Base-by-base conservation (phyloP, 75 land plant species). In the Pinus taeda region DNA sequence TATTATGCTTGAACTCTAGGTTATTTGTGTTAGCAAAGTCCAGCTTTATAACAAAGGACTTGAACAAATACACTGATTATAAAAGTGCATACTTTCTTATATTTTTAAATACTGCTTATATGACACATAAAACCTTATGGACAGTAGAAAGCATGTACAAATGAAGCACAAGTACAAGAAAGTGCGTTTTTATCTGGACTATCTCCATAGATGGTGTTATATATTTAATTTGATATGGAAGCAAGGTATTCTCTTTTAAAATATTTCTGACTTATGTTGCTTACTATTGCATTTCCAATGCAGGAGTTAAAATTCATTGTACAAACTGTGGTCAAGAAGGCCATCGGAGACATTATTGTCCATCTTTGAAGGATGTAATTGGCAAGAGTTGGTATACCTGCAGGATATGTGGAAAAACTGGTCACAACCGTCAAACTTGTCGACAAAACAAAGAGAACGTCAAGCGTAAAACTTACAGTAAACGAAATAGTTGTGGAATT, bases 271-370 rank as follows among this genome's bases (percentile, higher is more conserved):
- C 11, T 30, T 78, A 15, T 29, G 60, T 6, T 24, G 29, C 37
- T 42, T 15, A 57, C 30, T 4, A 39, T 21, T 61, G 33, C 14
- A 57, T 20, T 77, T 37, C 4, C 73, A 14, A 29, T 84, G 76
- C 87, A 91, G 93, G 89, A 61, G 81, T 82, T n/a, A 86, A 84
- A 77, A 89, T 84, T 78, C 83, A 65, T 78, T 91, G 91, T 78
- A 76, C 67, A 37, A 75, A 85, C 78, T 91, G 93, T 80, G 91
- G 93, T 45, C 60, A 82, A n/a, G 87, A 91, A 76, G 93, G 93
- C 13, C 93, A 91, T 49, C 79, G 93, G 53, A 84, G 75, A 49
- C 78, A 82, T 78, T 89, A 86, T 75, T 91, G 93, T 63, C 93
- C 91, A 18, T 84, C 78, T 57, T 62, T 88, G 21, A 64, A 74